Evolutionary conservation across 805 yeast species (phyloP).

Genomic region (Cyberlindnera misumaiensis): DNA sequence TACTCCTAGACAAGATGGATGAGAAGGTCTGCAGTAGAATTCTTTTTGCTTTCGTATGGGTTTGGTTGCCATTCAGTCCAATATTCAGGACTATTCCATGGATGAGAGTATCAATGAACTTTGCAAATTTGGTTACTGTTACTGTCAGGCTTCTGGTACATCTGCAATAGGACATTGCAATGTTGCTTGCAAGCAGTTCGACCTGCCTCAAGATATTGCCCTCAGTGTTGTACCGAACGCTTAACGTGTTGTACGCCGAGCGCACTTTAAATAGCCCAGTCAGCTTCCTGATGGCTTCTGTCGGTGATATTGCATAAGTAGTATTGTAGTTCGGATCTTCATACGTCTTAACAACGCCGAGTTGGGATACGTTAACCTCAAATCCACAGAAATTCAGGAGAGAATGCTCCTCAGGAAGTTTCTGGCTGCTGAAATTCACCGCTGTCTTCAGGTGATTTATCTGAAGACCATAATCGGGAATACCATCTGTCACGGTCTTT

Average conservation of each 20-base stretch:
- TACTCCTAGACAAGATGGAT: constrained; percentile 6
- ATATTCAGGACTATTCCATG: background rate
- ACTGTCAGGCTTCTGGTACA: constrained; percentile 3
- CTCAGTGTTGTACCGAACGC: constrained; percentile 15
- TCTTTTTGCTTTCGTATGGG: background rate
- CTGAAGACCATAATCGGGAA: constrained; percentile 26
- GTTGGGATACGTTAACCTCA: constrained; percentile 25
- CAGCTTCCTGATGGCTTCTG: constrained; percentile 7
- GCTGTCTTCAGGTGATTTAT: constrained; percentile 34
- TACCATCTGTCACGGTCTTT: constrained; percentile 28
- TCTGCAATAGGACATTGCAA: constrained; percentile 16
- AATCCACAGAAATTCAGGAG: constrained; percentile 37
- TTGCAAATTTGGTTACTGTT: constrained; percentile 2
- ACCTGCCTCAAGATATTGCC: constrained; percentile 20
- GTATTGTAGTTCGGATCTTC: constrained; percentile 8
- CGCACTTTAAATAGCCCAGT: constrained; percentile 26
- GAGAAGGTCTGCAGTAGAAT: constrained; percentile 10
- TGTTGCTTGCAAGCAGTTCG: constrained; percentile 7
- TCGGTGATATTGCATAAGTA: constrained; percentile 8
- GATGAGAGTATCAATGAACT: constrained; percentile 5
- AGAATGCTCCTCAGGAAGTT: background rate
- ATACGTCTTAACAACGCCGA: constrained; percentile 31
- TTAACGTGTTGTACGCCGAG: constrained; percentile 25
- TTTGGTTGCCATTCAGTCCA: background rate
- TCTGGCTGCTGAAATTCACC: constrained; percentile 21